Conservation (phyloP, 169 alveolate genomes). For the Miamiensis avidus region DNA sequence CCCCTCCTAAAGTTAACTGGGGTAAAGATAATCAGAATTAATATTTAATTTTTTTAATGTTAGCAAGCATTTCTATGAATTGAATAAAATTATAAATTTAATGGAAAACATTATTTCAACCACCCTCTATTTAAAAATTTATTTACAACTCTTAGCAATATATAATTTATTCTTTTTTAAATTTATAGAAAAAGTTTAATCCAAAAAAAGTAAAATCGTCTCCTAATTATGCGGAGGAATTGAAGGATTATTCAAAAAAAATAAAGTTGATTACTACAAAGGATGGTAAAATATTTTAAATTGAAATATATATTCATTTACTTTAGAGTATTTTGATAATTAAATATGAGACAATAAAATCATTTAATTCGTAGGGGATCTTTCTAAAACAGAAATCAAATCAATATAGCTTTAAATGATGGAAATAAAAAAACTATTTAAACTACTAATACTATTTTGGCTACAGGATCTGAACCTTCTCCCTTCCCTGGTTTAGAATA, state of each 20-base stretch:
- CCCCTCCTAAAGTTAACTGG: conserved; percentile 70
- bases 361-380: neutral
- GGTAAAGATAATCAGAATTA: conserved; percentile 30
- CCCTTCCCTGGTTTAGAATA: conserved; percentile 86
- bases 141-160: neutral
- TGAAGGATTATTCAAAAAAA: conserved; percentile 91
- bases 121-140: neutral
- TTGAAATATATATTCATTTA: conserved; percentile 25
- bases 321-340: neutral
- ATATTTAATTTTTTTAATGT: neutral
- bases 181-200: conserved; percentile 10
- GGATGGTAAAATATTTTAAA: conserved; percentile 71
- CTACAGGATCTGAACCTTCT: conserved; percentile 94
- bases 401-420: conserved; percentile 52
- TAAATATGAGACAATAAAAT: conserved; percentile 2
- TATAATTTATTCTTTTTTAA: neutral
- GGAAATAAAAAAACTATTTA: conserved; percentile 62
- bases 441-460: conserved; percentile 90
- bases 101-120: neutral
- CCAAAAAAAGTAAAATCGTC: conserved; percentile 61
- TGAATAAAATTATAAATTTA: too few species aligned
- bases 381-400: conserved; percentile 48
- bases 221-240: conserved; percentile 91
- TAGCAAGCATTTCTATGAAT: too few species aligned
- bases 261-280: conserved; percentile 88